Percentiles rank a stretch among this genome's conserved stretches.
These are phyloP conservation scores for Beauveria brongniartii DNA, from an alignment of 2,329 filamentous ascomycete species.

Conservation along the genomic window DNA sequence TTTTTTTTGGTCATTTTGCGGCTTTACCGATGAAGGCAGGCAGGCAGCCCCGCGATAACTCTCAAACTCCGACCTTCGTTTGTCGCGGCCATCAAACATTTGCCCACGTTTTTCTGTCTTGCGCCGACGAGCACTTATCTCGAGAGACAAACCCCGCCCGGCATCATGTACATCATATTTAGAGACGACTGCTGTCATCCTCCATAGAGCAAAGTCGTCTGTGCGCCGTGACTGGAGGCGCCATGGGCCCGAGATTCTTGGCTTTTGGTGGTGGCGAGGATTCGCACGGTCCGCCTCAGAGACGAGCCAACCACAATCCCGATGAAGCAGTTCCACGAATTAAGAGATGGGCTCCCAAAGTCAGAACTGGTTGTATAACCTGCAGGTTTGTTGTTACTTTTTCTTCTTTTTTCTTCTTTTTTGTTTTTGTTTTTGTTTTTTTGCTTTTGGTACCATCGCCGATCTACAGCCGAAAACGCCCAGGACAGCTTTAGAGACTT, in stretches of 20 bases:
- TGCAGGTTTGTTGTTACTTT: neutral
- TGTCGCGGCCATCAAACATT: neutral
- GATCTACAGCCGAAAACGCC: too few relatives aligned
- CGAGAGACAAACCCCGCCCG: neutral
- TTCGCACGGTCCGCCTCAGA: conserved; percentile 5
- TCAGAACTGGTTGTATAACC: conserved; percentile 3
- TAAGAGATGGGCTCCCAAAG: conserved; percentile 9
- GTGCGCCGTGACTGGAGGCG: neutral
- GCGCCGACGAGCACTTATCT: neutral
- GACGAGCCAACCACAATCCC: conserved; percentile 1
- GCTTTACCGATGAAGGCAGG: neutral
- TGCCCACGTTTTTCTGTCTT: neutral
- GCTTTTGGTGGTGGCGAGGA: neutral
- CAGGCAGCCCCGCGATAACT: neutral
- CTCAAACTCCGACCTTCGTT: neutral
- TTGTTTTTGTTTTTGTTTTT: too few relatives aligned
- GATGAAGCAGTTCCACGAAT: conserved; percentile 1
- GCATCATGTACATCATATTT: neutral
- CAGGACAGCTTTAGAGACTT: too few relatives aligned
- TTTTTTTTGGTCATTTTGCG: too few relatives aligned
- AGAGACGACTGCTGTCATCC: neutral
- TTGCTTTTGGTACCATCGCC: too few relatives aligned
- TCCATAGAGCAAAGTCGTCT: neutral
- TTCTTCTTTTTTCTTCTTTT: neutral
- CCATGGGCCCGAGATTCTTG: neutral